Conservation (phyloP, 2,329 filamentous ascomycete genomes). For the Penicillium concentricum region DNA sequence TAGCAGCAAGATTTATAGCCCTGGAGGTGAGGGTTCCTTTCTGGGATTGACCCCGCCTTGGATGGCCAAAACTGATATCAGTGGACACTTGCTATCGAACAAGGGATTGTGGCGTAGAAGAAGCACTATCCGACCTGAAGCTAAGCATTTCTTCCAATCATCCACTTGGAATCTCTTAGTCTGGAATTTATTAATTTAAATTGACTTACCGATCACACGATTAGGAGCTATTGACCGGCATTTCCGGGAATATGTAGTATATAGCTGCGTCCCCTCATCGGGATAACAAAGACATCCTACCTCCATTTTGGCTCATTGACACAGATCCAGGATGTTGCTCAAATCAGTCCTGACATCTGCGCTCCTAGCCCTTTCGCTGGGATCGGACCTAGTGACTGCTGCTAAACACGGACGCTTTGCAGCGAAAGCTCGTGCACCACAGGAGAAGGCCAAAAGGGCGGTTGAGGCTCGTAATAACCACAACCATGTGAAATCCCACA, state of each 20-base stretch:
- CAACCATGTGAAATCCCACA: constrained; percentile 12
- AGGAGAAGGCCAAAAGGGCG: constrained; percentile 23
- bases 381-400: constrained; percentile 20
- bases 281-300: not conserved
- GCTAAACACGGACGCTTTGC: constrained; percentile 28
- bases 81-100: constrained; percentile 8
- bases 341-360: constrained; percentile 26
- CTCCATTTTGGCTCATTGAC: not conserved
- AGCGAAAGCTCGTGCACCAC: constrained; percentile 23
- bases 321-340: constrained; percentile 24
- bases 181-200: not conserved
- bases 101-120: constrained; percentile 8
- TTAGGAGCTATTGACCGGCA: not conserved
- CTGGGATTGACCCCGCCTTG: constrained; percentile 7
- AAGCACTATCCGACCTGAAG: constrained; percentile 7
- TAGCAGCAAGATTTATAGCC: not conserved
- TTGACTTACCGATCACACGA: not conserved
- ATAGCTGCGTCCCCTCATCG: not conserved
- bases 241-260: not conserved
- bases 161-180: not conserved
- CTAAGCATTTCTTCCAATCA: constrained; percentile 4
- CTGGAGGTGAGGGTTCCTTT: constrained; percentile 2
- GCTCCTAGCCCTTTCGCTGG: constrained; percentile 22
- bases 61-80: constrained; percentile 8
- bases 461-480: constrained; percentile 5